Percentiles rank a stretch among this genome's conserved stretches.
These are phyloP conservation scores for Trichoderma brevicompactum DNA, from an alignment of 2,329 filamentous ascomycete genomes.

Conservation along the genomic window DNA sequence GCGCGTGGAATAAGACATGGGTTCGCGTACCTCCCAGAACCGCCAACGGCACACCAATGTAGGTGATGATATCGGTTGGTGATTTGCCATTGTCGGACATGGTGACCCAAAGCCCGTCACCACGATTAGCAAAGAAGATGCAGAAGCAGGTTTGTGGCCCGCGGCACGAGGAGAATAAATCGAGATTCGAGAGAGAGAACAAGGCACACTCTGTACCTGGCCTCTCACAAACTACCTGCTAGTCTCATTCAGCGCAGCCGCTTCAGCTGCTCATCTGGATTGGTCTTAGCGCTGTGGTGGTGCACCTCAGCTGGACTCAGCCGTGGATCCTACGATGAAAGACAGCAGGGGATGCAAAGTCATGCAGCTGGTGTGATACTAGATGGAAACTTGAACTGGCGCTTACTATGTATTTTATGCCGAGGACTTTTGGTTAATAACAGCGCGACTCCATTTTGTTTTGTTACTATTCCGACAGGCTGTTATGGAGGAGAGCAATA, in stretches of 20 bases:
- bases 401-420: too few species aligned
- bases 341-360: neutral
- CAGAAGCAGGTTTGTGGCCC: neutral
- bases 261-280: slow-evolving; percentile 12
- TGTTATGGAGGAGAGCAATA: too few species aligned
- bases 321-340: neutral
- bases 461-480: too few species aligned
- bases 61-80: slow-evolving; percentile 58
- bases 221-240: neutral
- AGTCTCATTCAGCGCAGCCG: neutral
- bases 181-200: neutral
- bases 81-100: slow-evolving; percentile 43
- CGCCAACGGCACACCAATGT: slow-evolving; percentile 61
- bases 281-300: slow-evolving; percentile 18
- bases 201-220: neutral
- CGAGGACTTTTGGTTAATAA: too few species aligned
- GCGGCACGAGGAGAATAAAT: neutral
- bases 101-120: neutral
- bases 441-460: too few species aligned
- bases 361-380: too few species aligned
- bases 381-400: too few species aligned
- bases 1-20: neutral
- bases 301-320: slow-evolving; percentile 21
- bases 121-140: neutral
- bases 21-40: slow-evolving; percentile 50